phyloP scores from a whole-genome alignment of 768 basidiomycete genomes.

The Grammothele lineata region DNA sequence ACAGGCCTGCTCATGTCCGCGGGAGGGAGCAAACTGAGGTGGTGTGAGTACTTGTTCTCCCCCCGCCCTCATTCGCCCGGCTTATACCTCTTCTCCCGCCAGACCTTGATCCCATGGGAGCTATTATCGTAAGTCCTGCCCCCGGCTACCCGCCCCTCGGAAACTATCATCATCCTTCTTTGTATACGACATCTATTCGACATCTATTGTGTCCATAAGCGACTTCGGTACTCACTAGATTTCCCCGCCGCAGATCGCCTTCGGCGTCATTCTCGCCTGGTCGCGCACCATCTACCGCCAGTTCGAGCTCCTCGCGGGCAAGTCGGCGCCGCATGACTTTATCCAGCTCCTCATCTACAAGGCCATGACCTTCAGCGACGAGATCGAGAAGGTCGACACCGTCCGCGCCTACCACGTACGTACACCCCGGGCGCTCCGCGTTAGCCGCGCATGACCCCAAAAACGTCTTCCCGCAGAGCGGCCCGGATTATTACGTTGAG shows the following conservation, averaged over 20 bases:
- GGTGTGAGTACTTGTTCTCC: slow-evolving; percentile 57
- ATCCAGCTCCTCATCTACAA: slow-evolving; percentile 92
- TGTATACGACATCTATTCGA: too few relatives aligned
- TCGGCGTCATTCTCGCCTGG: slow-evolving; percentile 82
- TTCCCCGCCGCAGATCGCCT: slow-evolving; percentile 52
- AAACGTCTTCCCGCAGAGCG: not conserved
- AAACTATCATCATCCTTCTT: too few relatives aligned
- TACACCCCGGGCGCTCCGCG: too few relatives aligned
- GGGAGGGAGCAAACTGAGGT: slow-evolving; percentile 71
- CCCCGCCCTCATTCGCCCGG: not conserved
- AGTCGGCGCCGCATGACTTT: slow-evolving; percentile 89
- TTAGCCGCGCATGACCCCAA: not conserved
- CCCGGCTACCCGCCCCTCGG: not conserved
- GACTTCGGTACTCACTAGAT: too few relatives aligned
- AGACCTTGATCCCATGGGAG: slow-evolving; percentile 79
- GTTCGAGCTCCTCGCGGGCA: slow-evolving; percentile 86
- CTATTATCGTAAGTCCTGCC: slow-evolving; percentile 53
- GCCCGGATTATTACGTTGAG: slow-evolving; percentile 87
- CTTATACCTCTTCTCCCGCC: not conserved
- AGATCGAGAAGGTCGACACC: slow-evolving; percentile 86
- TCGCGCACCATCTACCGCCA: slow-evolving; percentile 68
- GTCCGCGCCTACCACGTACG: slow-evolving; percentile 89
- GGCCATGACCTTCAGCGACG: slow-evolving; percentile 79
- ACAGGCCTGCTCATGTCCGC: slow-evolving; percentile 79
- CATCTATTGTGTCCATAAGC: too few relatives aligned